These are phyloP conservation scores for Daldinia sp. DNA, from an alignment of 2,329 filamentous ascomycete genomes.

Conservation along the genomic window DNA sequence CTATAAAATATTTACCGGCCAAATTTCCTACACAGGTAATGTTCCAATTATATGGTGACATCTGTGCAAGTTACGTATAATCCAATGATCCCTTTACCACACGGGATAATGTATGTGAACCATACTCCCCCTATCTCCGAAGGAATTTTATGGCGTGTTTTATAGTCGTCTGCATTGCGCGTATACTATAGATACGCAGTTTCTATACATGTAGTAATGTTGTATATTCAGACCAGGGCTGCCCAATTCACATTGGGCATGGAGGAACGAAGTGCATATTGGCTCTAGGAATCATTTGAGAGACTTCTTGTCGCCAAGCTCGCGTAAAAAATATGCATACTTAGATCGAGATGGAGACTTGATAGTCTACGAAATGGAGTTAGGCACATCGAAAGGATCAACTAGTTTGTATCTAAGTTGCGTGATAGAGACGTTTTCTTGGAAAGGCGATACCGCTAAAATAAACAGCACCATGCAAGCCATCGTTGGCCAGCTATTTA, in stretches of 20 bases:
- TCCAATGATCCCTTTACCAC: too few species aligned
- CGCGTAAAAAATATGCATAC: background rate
- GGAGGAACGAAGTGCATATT: background rate
- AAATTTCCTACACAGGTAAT: background rate
- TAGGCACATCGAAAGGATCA: background rate
- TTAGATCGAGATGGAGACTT: background rate
- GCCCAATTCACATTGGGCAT: background rate
- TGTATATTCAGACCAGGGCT: background rate
- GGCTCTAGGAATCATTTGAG: background rate
- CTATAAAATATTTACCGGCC: background rate
- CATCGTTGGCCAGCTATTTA: constrained; percentile 18
- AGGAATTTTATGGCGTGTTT: background rate
- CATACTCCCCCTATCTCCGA: background rate
- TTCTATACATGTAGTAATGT: background rate
- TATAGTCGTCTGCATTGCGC: background rate
- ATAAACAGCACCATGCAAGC: constrained; percentile 8
- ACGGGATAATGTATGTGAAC: background rate
- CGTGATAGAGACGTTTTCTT: constrained; percentile 14
- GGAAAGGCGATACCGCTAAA: constrained; percentile 13
- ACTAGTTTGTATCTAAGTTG: constrained; percentile 21
- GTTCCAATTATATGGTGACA: constrained; percentile 2
- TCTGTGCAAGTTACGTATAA: background rate
- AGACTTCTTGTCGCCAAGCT: background rate
- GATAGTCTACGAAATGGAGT: background rate
- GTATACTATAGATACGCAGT: constrained; percentile 3